phyloP scores from a whole-genome alignment of 1,284 basidiomycete species.

The Apiotrichum brassicae region DNA sequence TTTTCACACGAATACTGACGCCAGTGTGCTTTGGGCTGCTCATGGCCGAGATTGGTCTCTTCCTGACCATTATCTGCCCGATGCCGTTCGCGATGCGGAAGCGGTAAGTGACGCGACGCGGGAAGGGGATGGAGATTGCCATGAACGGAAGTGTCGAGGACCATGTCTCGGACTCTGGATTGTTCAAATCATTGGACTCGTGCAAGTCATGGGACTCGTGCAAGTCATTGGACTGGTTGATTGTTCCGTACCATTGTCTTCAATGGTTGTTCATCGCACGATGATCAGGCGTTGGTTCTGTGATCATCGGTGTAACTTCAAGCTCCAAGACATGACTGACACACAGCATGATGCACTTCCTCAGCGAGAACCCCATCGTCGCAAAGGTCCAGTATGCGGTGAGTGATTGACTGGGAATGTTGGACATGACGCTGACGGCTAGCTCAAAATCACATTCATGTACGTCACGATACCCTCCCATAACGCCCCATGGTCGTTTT shows the following conservation, averaged over 20 bases:
- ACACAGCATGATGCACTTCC: conserved; percentile 46
- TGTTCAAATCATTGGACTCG: too few species aligned
- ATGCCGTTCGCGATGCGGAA: conserved; percentile 47
- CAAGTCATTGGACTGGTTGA: too few species aligned
- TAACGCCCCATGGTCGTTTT: background rate
- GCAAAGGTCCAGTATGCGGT: conserved; percentile 53
- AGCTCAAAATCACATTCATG: conserved; percentile 91
- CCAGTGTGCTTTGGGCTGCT: conserved; percentile 46
- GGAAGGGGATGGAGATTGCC: too few species aligned
- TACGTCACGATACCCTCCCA: conserved; percentile 43
- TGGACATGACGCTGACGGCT: background rate
- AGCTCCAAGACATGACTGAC: too few species aligned
- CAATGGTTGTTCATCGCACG: too few species aligned
- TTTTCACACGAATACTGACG: too few species aligned
- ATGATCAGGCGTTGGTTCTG: too few species aligned
- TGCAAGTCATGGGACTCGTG: too few species aligned
- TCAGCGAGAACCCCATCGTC: conserved; percentile 48
- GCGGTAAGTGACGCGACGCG: conserved; percentile 28
- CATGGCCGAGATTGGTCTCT: conserved; percentile 43
- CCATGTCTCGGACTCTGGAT: too few species aligned
- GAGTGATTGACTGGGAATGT: conserved; percentile 24
- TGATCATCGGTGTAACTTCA: too few species aligned
- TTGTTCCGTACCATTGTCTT: too few species aligned
- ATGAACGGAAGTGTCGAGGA: too few species aligned
- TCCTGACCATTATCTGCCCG: conserved; percentile 43